phyloP scores from a whole-genome alignment of 2,329 filamentous ascomycete genomes.

The Escovopsis sp. region DNA sequence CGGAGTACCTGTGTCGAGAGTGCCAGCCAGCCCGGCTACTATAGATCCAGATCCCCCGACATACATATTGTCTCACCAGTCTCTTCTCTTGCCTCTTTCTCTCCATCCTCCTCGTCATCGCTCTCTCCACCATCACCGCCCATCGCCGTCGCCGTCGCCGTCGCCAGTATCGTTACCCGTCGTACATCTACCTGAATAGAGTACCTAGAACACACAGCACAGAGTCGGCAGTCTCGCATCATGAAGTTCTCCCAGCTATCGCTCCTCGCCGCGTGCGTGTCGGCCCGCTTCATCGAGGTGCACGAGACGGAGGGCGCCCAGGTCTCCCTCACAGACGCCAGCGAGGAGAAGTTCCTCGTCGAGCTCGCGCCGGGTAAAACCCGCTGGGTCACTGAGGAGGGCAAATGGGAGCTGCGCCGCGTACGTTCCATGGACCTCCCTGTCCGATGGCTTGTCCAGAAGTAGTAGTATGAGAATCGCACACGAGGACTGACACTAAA shows the following conservation, averaged over 20 bases:
- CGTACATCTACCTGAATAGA: background rate
- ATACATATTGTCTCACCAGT: background rate
- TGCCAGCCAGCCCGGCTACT: background rate
- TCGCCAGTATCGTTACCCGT: too few relatives aligned
- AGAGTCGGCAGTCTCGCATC: background rate
- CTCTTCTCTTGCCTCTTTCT: background rate
- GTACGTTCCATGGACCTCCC: slow-evolving; percentile 32
- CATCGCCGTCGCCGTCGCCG: too few relatives aligned
- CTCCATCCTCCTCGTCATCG: background rate
- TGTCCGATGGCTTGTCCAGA: too few relatives aligned
- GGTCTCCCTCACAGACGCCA: slow-evolving; percentile 31
- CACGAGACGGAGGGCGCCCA: slow-evolving; percentile 29
- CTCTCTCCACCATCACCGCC: background rate
- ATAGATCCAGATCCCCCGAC: background rate
- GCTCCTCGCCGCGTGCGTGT: slow-evolving; percentile 37
- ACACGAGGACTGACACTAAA: too few relatives aligned
- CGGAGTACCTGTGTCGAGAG: background rate
- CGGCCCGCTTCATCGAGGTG: slow-evolving; percentile 41
- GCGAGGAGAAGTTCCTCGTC: slow-evolving; percentile 45
- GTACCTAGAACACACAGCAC: background rate
- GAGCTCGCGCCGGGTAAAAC: slow-evolving; percentile 75
- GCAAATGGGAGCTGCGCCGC: slow-evolving; percentile 83
- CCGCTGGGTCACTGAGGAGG: slow-evolving; percentile 78
- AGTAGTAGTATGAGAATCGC: background rate
- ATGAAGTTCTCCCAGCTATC: slow-evolving; percentile 42